phyloP scores from a whole-genome alignment of 2,329 filamentous ascomycete genomes.

The Epichloe gansuensis region DNA sequence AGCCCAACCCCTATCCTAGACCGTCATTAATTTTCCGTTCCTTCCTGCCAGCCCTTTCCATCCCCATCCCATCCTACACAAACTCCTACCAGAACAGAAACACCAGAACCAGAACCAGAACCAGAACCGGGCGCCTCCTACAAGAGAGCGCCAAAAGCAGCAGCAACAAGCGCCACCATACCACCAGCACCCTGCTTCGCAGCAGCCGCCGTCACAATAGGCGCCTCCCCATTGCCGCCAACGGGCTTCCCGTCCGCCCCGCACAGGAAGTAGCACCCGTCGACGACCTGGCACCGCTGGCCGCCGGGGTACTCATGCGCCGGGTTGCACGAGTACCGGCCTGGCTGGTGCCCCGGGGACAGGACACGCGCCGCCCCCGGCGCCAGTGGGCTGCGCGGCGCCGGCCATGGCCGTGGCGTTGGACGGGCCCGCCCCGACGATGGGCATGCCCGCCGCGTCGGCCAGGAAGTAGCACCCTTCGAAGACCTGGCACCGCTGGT shows the following conservation, averaged over 20 bases:
- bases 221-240: neutral
- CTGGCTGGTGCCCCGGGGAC: constrained; percentile 6
- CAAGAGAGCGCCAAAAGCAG: neutral
- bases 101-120: no score
- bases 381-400: neutral
- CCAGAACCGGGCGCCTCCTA: neutral
- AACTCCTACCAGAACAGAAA: no score
- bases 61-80: neutral
- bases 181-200: neutral
- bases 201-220: neutral
- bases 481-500: constrained; percentile 4
- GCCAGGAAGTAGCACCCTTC: constrained; percentile 6
- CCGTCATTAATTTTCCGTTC: neutral
- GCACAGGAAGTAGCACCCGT: constrained; percentile 9
- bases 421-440: neutral
- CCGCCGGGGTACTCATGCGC: constrained; percentile 11
- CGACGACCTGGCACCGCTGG: constrained; percentile 8
- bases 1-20: no score
- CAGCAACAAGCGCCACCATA: neutral
- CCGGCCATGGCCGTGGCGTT: neutral
- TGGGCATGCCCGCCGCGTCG: neutral
- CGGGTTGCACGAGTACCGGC: constrained; percentile 13
- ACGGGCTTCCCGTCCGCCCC: constrained; percentile 3
- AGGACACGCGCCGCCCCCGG: neutral
- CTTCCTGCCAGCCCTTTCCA: neutral